Percentiles rank a stretch among this genome's conserved stretches.
These are phyloP conservation scores for Trametes polyzona DNA, from an alignment of 1,284 basidiomycete species.

Conservation along the genomic window DNA sequence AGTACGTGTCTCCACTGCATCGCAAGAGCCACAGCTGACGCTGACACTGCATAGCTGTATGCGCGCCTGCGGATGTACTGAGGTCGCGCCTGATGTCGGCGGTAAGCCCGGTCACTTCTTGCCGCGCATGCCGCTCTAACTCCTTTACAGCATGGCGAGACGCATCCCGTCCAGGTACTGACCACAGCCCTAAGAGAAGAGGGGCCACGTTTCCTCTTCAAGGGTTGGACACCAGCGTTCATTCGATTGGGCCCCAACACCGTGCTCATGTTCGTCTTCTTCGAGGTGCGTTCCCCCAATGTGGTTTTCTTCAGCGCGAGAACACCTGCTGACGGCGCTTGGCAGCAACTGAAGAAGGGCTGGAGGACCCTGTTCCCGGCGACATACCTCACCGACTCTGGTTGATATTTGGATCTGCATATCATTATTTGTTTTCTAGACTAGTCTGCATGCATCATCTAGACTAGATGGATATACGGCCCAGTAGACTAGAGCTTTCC, in stretches of 20 bases:
- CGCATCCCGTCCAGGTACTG: constrained; percentile 54
- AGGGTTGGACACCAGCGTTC: constrained; percentile 88
- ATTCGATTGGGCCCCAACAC: constrained; percentile 85
- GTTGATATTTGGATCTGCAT: constrained; percentile 3
- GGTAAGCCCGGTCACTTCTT: constrained; percentile 42
- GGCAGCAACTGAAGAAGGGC: constrained; percentile 67
- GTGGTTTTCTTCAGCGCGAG: background rate
- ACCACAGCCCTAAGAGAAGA: constrained; percentile 67
- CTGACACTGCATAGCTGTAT: constrained; percentile 65
- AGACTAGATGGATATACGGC: constrained; percentile 21
- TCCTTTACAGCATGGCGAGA: constrained; percentile 42
- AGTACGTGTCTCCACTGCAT: constrained; percentile 48
- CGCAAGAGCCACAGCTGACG: constrained; percentile 11
- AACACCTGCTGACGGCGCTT: background rate
- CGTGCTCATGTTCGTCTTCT: constrained; percentile 84
- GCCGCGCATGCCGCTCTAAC: background rate
- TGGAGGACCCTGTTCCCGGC: constrained; percentile 45
- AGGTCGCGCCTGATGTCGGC: constrained; percentile 79
- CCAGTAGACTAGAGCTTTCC: constrained; percentile 20
- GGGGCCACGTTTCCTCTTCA: constrained; percentile 85
- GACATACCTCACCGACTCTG: constrained; percentile 15
- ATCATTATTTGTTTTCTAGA: constrained; percentile 23
- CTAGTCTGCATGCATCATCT: background rate
- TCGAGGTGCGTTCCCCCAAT: constrained; percentile 57
- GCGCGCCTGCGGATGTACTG: constrained; percentile 88